Base-by-base conservation (phyloP, 306 rosid species). In the Dryas alaskensis region DNA sequence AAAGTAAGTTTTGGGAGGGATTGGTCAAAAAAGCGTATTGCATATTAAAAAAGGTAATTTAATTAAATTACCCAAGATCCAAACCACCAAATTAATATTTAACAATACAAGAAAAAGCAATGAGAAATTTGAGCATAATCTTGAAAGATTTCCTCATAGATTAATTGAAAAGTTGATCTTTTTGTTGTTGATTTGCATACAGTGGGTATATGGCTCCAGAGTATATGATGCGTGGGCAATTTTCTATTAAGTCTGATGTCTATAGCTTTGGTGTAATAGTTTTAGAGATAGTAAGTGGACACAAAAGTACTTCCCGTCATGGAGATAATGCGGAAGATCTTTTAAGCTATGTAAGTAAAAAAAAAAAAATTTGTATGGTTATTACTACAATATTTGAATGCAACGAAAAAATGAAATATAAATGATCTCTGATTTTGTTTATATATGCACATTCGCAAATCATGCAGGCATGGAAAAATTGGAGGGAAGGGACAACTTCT, bases 261-360 rank as follows among this genome's bases (percentile, higher is more conserved):
- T 65, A 44, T 19, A 45, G 69, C 39, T 45, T 17, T 17, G 69
- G 69, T 65, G 53, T 65, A 27, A 19, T 45, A 8, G 17, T 65
- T 8, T 45, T 65, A 39, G 69, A 65, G 53, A 45, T 65, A 17
- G 12, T 65, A 45, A 65, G 70, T 11, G 70, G 54, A 10, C 54
- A 45, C 12, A 65, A 45, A 22, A 19, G 40, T 3, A n/a, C 53
- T 11, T 45, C 12, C 25, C 40, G 10, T 19, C 39, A 65, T 19
- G 40, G 10, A 4, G 70, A 37, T 11, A 65, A 65, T 10, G 11
- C 25, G 46, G 65, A 45, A 53, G 70, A 65, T 45, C 70, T 65
- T 44, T 53, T 45, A 10, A 27, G 39, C 53, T 65, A 9, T 45
- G 70, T 65, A 46, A 19, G 70, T 66, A 25, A 6, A 11, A 6